These are phyloP conservation scores for Brasilioporus rufonigricans DNA, from an alignment of 768 basidiomycete genomes.

Conservation along the genomic window DNA sequence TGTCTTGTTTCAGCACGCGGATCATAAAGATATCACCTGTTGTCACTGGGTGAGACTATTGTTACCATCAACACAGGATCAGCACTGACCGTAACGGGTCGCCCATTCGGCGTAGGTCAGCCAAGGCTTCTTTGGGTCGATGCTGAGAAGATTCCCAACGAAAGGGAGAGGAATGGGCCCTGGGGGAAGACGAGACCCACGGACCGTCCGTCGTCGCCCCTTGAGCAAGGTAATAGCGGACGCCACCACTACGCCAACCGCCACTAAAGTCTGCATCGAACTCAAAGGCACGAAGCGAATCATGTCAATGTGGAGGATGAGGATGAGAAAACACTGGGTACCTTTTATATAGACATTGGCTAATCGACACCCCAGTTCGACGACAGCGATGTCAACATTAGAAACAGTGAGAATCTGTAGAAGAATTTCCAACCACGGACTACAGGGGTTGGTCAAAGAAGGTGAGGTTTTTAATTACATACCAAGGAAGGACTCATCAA, in stretches of 20 bases:
- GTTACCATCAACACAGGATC: neutral
- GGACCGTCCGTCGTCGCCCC: neutral
- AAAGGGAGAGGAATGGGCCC: constrained; percentile 19
- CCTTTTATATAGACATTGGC: neutral
- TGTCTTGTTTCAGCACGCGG: constrained; percentile 19
- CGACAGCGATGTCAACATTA: neutral
- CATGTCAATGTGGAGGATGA: constrained; percentile 6
- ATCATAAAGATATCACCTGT: constrained; percentile 22
- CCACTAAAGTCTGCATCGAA: neutral
- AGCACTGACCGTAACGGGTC: constrained; percentile 14
- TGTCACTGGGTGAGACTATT: neutral
- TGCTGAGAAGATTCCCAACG: constrained; percentile 17
- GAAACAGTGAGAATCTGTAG: too few relatives aligned
- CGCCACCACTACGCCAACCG: neutral
- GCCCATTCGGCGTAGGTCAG: constrained; percentile 20
- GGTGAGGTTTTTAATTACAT: too few relatives aligned
- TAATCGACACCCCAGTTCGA: too few relatives aligned
- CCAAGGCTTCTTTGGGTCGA: constrained; percentile 19
- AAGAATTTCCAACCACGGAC: too few relatives aligned
- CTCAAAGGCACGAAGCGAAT: neutral
- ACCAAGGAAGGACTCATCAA: too few relatives aligned
- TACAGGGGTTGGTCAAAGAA: too few relatives aligned
- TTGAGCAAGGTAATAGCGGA: neutral
- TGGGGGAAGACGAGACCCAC: constrained; percentile 11
- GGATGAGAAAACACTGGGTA: neutral